Evolutionary conservation across 2,329 filamentous ascomycete species (phyloP), one percentile per base, ranked within the genome.

Genomic region (Penicillium freii): DNA sequence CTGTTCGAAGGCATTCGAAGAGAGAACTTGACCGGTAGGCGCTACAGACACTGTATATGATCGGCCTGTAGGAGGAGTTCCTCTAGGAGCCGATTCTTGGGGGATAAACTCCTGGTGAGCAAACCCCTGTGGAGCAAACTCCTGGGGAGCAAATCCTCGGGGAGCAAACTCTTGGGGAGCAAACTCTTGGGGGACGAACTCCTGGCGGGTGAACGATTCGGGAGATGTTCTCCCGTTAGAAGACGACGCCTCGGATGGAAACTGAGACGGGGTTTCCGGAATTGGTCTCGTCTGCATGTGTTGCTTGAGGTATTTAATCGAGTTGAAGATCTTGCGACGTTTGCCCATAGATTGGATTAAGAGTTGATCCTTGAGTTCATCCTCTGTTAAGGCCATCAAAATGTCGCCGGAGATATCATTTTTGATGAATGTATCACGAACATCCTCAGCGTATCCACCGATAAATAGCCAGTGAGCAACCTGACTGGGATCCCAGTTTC

Each of bases 361-460:
- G 11, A 87, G 76, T 67, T 87, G 36, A 5, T 38, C 85, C 65
- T 86, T 87, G 42, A 87, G 74, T 59, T 87, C 92, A 61, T 96
- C 91, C 65, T 46, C 2, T 29, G 96, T 92, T 43, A 99, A 79
- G 19, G 92, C 92, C 51, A 96, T 86, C 23, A 97, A 79, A 55
- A 97, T 90, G 5, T 86, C 82, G 13, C 93, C 93, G 29, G 88
- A 91, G 72, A 99, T 97, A 71, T 99, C 93, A 73, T 99, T 95
- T 68, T 89, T 84, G 60, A 92, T 83, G 69, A 99, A 97, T 65
- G 89, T 90, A 68, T 94, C 88, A 11, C 94, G 87, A 51, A 93
- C 82, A 13, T 13, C 36, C 10, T 63, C 48, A 3, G 62, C 51
- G n/a, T 57, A 60, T 1, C 39, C 34, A 2, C 39, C 15, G 7